A percentile compares a stretch with the other conserved stretches of the same genome.
Conservation (phyloP, 306 rosid genomes). For the Begonia loranthoides region DNA sequence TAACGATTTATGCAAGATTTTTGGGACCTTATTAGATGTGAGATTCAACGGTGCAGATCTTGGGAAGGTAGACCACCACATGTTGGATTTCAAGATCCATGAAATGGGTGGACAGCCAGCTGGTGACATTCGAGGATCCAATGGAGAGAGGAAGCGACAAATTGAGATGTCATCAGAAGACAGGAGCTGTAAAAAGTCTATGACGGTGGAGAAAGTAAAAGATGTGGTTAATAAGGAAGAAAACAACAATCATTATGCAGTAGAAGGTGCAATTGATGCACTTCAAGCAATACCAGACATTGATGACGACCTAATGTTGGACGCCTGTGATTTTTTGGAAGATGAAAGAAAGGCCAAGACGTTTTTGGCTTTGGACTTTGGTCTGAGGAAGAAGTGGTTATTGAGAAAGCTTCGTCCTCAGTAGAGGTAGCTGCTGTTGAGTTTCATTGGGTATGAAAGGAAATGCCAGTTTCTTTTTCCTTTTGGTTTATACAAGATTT, state of each 20-base stretch:
- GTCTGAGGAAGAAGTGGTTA: slow-evolving; percentile 62
- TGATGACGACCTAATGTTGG: slow-evolving; percentile 57
- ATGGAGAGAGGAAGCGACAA: slow-evolving; percentile 11
- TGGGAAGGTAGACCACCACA: slow-evolving; percentile 7
- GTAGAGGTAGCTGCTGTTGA: background rate
- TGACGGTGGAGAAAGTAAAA: slow-evolving; percentile 46
- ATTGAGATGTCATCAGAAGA: slow-evolving; percentile 3
- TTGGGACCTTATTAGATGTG: slow-evolving; percentile 21
- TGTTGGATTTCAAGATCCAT: slow-evolving; percentile 21
- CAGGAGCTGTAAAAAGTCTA: slow-evolving; percentile 17
- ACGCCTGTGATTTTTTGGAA: slow-evolving; percentile 65
- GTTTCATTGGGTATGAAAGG: too few relatives aligned
- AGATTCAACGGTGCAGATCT: slow-evolving; percentile 14
- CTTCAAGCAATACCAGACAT: slow-evolving; percentile 55
- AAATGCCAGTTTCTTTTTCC: too few relatives aligned
- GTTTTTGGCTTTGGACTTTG: slow-evolving; percentile 41
- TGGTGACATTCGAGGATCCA: slow-evolving; percentile 20
- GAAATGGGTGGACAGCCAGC: slow-evolving; percentile 9
- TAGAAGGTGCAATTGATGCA: slow-evolving; percentile 45
- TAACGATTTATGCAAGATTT: slow-evolving; percentile 39
- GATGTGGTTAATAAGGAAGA: slow-evolving; percentile 27
- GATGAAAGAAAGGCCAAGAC: slow-evolving; percentile 57
- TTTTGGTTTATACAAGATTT: too few relatives aligned
- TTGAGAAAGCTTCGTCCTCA: slow-evolving; percentile 46
- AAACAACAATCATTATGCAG: slow-evolving; percentile 12